Base-by-base conservation (phyloP, 1,139 yeast genomes). In the Geotrichum restrictum region DNA sequence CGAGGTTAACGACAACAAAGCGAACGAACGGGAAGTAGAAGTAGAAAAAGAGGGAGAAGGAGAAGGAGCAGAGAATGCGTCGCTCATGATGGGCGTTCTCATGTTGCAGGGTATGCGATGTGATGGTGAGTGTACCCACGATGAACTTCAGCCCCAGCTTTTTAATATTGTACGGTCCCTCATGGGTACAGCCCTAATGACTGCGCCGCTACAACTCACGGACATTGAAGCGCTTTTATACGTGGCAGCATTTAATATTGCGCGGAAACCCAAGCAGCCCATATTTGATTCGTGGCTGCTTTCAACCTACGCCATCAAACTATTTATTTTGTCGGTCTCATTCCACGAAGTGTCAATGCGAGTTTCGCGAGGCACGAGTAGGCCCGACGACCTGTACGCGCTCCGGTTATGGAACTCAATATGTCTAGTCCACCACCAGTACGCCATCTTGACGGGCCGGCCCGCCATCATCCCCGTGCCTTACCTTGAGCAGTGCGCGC, bases 151-250 rank as follows among this genome's bases (percentile, higher is more conserved):
- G 57, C 72, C 71, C 37, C 62, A 65, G 36, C 59, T 79, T 34
- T 76, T 75, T 56, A 68, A 71, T 51, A 62, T 77, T 10, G 78
- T 79, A 0, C 74, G 76, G 41, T 66, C 72, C 33, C 65, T 79
- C 16, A 58, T 78, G 13, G 75, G 80, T 1, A 71, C 73, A 46
- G 77, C 80, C 1, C 60, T 76, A 33, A 69, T 78, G 13, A 74
- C 79, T 2, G 74, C 73, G 45, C 77, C 78, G n/a, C 60, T 79
- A 31, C 75, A 75, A 5, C 80, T 76, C 56, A 80, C 77, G 60
- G 83, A 79, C 57, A 73, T 78, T 41, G 84, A 79, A 59, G 82
- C 81, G 0, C 70, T 79, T 18, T 60, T 79, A 24, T 79, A 79
- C 59, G 70, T 79, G 52, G 72, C 80, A 16, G 64, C 76, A 63